Conservation (phyloP, 768 basidiomycete species). For the Termitomyces sp. region DNA sequence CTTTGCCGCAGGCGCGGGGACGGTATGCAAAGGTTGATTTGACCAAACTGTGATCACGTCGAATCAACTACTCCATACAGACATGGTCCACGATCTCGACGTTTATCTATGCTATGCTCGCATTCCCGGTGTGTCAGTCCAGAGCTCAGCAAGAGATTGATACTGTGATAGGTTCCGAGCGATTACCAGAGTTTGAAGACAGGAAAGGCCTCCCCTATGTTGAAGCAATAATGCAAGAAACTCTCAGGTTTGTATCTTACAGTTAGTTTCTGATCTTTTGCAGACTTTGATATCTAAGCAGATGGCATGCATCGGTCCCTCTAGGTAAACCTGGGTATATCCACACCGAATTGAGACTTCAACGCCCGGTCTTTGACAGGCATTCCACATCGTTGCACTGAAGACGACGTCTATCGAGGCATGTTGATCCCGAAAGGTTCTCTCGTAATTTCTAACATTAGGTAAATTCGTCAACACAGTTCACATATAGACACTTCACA, state of each 20-base stretch:
- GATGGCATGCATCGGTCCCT: constrained; percentile 3
- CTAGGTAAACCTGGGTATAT: neutral
- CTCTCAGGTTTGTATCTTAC: constrained; percentile 8
- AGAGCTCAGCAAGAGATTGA: constrained; percentile 39
- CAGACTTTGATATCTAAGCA: neutral
- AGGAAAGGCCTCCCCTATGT: neutral
- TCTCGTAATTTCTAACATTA: constrained; percentile 15
- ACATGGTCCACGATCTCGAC: constrained; percentile 23
- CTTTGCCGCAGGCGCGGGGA: constrained; percentile 26
- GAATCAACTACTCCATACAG: constrained; percentile 10
- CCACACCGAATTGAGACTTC: neutral
- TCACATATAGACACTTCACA: neutral
- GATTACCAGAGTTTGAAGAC: constrained; percentile 31
- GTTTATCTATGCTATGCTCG: constrained; percentile 34
- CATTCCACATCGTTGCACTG: constrained; percentile 15
- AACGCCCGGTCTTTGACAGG: constrained; percentile 19
- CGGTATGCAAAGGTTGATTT: constrained; percentile 17
- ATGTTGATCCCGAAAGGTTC: constrained; percentile 32
- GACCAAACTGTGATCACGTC: neutral
- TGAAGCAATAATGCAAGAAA: constrained; percentile 28
- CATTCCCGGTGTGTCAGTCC: constrained; percentile 27
- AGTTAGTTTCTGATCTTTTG: too few species aligned
- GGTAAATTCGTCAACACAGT: constrained; percentile 4
- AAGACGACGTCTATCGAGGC: constrained; percentile 30
- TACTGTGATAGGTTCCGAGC: constrained; percentile 25